Evolutionary conservation across 371 early-diverging fungal species (phyloP).

Genomic region (Mortierella sp.): DNA sequence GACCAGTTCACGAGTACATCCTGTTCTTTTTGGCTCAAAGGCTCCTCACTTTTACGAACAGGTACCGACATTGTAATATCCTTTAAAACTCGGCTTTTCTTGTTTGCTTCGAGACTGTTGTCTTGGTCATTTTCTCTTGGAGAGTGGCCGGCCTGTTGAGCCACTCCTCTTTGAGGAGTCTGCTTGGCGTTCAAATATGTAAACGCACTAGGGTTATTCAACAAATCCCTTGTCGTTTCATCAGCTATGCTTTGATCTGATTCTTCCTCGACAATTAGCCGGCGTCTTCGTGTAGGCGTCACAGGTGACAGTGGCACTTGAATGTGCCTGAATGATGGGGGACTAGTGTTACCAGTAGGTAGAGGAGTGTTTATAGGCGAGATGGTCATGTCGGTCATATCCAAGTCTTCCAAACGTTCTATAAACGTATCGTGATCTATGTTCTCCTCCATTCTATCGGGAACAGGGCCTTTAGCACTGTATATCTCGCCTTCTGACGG

Average conservation of each 20-base stretch:
- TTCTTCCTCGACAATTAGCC: conserved; percentile 23
- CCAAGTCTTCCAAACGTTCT: conserved; percentile 31
- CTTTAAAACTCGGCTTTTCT: conserved; percentile 4
- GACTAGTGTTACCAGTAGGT: neutral
- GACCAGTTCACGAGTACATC: neutral
- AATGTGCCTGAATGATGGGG: neutral
- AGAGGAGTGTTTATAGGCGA: conserved; percentile 11
- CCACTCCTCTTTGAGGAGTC: neutral
- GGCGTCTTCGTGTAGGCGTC: conserved; percentile 4
- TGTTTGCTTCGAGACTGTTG: neutral
- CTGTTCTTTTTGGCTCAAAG: neutral
- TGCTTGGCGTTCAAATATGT: neutral
- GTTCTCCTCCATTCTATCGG: neutral
- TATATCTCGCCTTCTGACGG: neutral
- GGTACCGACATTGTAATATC: conserved; percentile 12
- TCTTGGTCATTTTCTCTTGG: too few species aligned
- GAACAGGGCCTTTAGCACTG: neutral
- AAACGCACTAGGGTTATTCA: neutral
- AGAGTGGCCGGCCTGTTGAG: too few species aligned
- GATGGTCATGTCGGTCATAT: conserved; percentile 26
- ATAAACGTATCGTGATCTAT: conserved; percentile 18
- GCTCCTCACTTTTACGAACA: neutral
- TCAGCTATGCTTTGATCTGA: conserved; percentile 2
- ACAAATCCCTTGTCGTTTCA: neutral
- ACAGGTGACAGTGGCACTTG: neutral